These are phyloP conservation scores for Panus rudis DNA, from an alignment of 768 basidiomycete species.

Conservation along the genomic window DNA sequence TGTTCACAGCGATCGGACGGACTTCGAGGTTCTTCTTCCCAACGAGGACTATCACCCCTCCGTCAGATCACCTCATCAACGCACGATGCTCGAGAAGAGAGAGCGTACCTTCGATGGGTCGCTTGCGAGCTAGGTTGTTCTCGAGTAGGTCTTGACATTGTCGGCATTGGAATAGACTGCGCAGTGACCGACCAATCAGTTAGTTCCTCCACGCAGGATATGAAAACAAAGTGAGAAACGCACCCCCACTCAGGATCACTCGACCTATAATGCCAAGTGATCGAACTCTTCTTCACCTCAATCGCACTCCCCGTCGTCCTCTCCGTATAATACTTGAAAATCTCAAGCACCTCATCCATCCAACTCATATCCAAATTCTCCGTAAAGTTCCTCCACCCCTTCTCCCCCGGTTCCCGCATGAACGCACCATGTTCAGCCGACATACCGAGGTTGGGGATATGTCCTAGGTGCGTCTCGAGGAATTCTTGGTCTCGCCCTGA, in stretches of 20 bases:
- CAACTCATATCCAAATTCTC: conserved; percentile 91
- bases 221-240: conserved; percentile 23
- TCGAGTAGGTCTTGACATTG: conserved; percentile 96
- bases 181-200: neutral
- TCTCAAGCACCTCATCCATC: conserved; percentile 93
- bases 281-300: conserved; percentile 94
- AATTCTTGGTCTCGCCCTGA: conserved; percentile 93
- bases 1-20: conserved; percentile 91
- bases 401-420: conserved; percentile 62
- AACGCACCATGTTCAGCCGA: conserved; percentile 96
- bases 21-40: conserved; percentile 99
- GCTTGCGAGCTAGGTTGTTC: conserved; percentile 86
- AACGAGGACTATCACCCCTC: conserved; percentile 57
- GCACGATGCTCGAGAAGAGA: neutral
- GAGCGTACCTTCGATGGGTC: conserved; percentile 84
- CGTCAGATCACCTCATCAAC: neutral
- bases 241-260: conserved; percentile 95
- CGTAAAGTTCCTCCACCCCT: conserved; percentile 84
- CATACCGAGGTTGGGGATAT: conserved; percentile 77
- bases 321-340: conserved; percentile 95
- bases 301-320: conserved; percentile 94
- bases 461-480: conserved; percentile 86
- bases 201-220: neutral
- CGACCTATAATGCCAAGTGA: conserved; percentile 96
- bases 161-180: conserved; percentile 84